Base-by-base conservation (phyloP, 1,284 basidiomycete genomes). In the Exobasidium rhododendri region DNA sequence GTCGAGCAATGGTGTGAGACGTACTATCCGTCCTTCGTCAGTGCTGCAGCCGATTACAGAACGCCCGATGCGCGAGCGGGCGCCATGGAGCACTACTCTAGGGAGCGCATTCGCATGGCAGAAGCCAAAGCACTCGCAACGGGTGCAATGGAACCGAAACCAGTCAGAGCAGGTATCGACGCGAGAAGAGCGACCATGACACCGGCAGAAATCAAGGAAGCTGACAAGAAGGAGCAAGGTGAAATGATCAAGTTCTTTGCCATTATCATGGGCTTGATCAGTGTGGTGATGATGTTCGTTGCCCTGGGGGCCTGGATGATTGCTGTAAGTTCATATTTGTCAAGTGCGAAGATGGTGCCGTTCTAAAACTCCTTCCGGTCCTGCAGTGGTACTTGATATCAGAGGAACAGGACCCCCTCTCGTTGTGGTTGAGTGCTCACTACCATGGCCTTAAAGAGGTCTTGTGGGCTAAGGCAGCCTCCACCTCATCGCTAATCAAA, bases 1-100 rank as follows among this genome's bases (percentile, higher is more conserved):
- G 78, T 79, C 58, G 75, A 79, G 55, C 59, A 62, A 35, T 79
- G 78, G 78, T 71, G 69, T 52, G 78, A 79, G 55, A 65, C 65
- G 20, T 71, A 69, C 62, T 79, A 76, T 53, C 78, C 78, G 1
- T 68, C 68, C 11, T 79, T 68, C 40, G 57, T 79, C 31, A 62
- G 63, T 24, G 57, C 65, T 0, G 63, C 58, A 0, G 32, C 52
- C 2, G 65, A 53, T 14, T 64, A 61, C 31, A 62, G 62, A 2
- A 13, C 46, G 24, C 13, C 47, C 11, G 77, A 78, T 43, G 63
- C 65, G 1, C 71, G 75, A 17, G 60, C 69, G 2, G 53, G 31
- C 0, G 64, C 62, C 13, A 59, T 73, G 35, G 63, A 68, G 29
- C 60, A 59, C 4, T 79, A 74, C 69, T 61, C 54, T 26, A 64